These are phyloP conservation scores for Trapa incisa DNA, from an alignment of 345 rosid species.

Conservation along the genomic window DNA sequence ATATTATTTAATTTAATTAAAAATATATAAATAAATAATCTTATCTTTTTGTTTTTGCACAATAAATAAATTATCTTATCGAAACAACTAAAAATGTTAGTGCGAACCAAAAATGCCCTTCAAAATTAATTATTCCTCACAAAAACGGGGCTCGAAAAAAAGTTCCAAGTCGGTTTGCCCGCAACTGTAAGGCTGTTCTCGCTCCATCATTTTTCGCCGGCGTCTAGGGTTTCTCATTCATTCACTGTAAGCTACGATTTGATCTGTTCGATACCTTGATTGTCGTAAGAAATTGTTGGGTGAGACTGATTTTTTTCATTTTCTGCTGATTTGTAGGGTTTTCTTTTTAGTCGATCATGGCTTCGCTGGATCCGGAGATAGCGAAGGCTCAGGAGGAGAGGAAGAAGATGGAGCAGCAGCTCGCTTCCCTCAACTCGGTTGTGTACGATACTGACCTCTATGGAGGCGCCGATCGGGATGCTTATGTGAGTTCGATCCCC, in stretches of 20 bases:
- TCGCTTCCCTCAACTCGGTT: constrained; percentile 58
- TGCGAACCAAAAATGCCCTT: too few species aligned
- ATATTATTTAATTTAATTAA: too few species aligned
- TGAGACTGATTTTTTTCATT: neutral
- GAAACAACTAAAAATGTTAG: too few species aligned
- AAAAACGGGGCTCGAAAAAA: too few species aligned
- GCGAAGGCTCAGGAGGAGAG: constrained; percentile 81
- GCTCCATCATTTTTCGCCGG: too few species aligned
- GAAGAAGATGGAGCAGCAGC: constrained; percentile 52
- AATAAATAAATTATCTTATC: too few species aligned
- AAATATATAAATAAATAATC: too few species aligned
- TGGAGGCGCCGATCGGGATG: constrained; percentile 55
- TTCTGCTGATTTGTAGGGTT: neutral
- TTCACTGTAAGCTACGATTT: neutral
- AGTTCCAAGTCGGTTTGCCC: too few species aligned
- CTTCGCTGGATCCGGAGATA: constrained; percentile 55
- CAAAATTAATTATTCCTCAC: too few species aligned
- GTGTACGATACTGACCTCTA: constrained; percentile 74
- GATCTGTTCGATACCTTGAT: neutral
- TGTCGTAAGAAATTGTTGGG: neutral
- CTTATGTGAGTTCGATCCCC: constrained; percentile 59
- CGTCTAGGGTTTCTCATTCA: neutral
- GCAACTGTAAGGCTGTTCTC: too few species aligned
- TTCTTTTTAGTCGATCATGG: constrained; percentile 4
- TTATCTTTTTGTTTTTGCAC: too few species aligned